Conservation (phyloP, 2,329 filamentous ascomycete species). For the Fusarium multiceps region DNA sequence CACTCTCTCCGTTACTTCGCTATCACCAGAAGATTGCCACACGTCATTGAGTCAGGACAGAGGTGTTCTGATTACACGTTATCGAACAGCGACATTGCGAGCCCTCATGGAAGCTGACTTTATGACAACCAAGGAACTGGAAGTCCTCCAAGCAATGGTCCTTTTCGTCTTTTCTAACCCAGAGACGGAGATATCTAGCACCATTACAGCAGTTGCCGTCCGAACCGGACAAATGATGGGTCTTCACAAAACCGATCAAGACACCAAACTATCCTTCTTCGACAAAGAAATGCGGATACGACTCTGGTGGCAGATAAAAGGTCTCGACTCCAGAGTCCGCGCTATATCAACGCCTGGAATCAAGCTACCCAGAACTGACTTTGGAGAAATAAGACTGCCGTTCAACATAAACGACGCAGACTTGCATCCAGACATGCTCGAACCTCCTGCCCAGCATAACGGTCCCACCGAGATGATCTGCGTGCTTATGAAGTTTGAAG, state of each 20-base stretch:
- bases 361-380: slow-evolving; percentile 10
- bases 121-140: slow-evolving; percentile 44
- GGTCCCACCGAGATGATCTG: slow-evolving; percentile 69
- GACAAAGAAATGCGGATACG: slow-evolving; percentile 46
- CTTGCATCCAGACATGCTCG: slow-evolving; percentile 61
- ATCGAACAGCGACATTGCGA: slow-evolving; percentile 40
- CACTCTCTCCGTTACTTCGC: slow-evolving; percentile 39
- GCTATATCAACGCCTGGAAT: slow-evolving; percentile 4
- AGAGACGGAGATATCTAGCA: slow-evolving; percentile 45
- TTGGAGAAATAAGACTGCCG: slow-evolving; percentile 53
- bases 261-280: slow-evolving; percentile 35
- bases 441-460: slow-evolving; percentile 57
- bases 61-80: slow-evolving; percentile 31
- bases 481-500: slow-evolving; percentile 48
- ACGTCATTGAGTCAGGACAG: slow-evolving; percentile 29
- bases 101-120: slow-evolving; percentile 45
- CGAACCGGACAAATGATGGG: slow-evolving; percentile 45
- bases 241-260: slow-evolving; percentile 26
- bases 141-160: slow-evolving; percentile 48
- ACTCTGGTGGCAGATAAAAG: slow-evolving; percentile 46
- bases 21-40: slow-evolving; percentile 36
- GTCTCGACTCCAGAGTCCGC: slow-evolving; percentile 31
- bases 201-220: slow-evolving; percentile 39
- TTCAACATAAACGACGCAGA: slow-evolving; percentile 68
- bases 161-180: slow-evolving; percentile 48